Conservation (phyloP, 371 early-diverging fungal genomes). For the Entomophthora muscae region DNA sequence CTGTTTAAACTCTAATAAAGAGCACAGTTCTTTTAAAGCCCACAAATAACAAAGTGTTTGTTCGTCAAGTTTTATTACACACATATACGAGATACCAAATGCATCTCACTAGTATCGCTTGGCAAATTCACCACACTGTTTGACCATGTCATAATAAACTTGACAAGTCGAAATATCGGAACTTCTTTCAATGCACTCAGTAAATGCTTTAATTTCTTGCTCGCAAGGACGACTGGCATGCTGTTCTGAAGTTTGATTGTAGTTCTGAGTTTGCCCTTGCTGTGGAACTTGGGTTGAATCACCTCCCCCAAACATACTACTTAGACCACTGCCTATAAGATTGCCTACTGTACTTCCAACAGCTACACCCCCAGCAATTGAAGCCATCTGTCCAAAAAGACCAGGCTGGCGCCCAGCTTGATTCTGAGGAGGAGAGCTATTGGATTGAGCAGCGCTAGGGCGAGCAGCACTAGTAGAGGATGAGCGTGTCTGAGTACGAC, state of each 20-base stretch:
- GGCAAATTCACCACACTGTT: constrained; percentile 66
- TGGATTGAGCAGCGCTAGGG: constrained; percentile 12
- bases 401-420: constrained; percentile 32
- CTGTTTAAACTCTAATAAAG: no score
- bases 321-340: constrained; percentile 46
- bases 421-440: constrained; percentile 17
- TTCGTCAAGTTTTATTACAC: no score
- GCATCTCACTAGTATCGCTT: no score
- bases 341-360: constrained; percentile 70
- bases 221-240: constrained; percentile 40
- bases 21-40: no score
- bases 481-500: constrained; percentile 1
- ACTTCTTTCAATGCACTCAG: constrained; percentile 63
- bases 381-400: constrained; percentile 73
- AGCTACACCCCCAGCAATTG: constrained; percentile 89
- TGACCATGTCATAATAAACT: constrained; percentile 73
- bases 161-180: constrained; percentile 63
- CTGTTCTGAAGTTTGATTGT: constrained; percentile 22
- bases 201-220: constrained; percentile 66
- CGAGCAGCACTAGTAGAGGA: constrained; percentile 15
- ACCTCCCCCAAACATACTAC: constrained; percentile 51
- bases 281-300: no score
- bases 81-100: no score
- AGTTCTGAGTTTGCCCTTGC: constrained; percentile 14
- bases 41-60: no score